Evolutionary conservation across 805 yeast genomes (phyloP).

Genomic region (Candida ipomoeae): DNA sequence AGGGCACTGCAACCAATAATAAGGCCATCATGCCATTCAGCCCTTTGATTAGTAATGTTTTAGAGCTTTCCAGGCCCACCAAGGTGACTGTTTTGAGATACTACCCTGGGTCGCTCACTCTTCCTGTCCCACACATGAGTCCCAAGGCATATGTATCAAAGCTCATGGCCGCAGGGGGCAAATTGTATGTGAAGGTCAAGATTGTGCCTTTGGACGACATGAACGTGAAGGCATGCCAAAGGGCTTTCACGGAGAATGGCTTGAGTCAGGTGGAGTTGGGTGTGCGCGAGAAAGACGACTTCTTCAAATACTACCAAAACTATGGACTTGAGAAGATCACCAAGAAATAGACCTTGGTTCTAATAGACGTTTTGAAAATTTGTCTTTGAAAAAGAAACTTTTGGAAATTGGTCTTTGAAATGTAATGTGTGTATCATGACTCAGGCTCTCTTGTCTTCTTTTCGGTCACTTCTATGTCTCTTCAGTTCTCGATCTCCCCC

Average conservation of each 20-base stretch:
- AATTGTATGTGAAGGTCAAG: slow-evolving; percentile 25
- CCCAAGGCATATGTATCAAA: slow-evolving; percentile 20
- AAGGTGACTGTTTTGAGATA: slow-evolving; percentile 38
- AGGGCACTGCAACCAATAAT: slow-evolving; percentile 86
- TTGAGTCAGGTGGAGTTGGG: slow-evolving; percentile 31
- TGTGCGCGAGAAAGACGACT: slow-evolving; percentile 27
- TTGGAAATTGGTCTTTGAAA: too few species aligned
- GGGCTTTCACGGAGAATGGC: slow-evolving; percentile 31
- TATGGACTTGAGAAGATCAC: slow-evolving; percentile 6
- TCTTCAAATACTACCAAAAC: slow-evolving; percentile 17
- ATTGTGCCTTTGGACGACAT: slow-evolving; percentile 21
- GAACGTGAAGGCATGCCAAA: slow-evolving; percentile 18
- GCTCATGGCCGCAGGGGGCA: slow-evolving; percentile 21
- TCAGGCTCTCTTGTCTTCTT: neutral
- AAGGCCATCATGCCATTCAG: slow-evolving; percentile 63
- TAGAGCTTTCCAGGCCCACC: slow-evolving; percentile 10
- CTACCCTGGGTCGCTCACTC: slow-evolving; percentile 32
- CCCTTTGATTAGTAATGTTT: neutral
- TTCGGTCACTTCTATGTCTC: slow-evolving; percentile 1
- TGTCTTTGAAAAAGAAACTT: too few species aligned
- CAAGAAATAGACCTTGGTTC: neutral
- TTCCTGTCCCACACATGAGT: slow-evolving; percentile 33
- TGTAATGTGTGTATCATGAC: neutral
- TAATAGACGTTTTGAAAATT: too few species aligned
- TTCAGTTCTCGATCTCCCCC: neutral